Evolutionary conservation across 2,329 filamentous ascomycete species (phyloP).

Genomic region (Phaeophleospora eucalypticola): DNA sequence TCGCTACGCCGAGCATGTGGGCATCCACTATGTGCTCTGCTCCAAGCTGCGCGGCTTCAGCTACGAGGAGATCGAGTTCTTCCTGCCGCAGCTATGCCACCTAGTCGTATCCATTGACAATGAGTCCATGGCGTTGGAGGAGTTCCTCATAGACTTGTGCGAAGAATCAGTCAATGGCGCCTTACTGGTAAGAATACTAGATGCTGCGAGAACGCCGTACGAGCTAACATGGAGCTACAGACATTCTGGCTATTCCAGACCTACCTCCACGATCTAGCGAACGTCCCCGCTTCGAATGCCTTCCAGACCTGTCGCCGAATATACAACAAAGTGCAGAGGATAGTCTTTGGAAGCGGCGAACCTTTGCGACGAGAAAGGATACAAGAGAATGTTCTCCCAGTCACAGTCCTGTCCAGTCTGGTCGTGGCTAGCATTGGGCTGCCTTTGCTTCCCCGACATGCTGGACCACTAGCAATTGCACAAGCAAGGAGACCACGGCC

Average conservation of each 20-base stretch:
- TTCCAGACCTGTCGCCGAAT: slow-evolving; percentile 80
- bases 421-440: slow-evolving; percentile 72
- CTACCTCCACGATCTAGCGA: slow-evolving; percentile 75
- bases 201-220: background rate
- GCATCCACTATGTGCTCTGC: slow-evolving; percentile 84
- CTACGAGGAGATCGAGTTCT: slow-evolving; percentile 91
- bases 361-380: slow-evolving; percentile 67
- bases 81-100: slow-evolving; percentile 79
- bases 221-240: slow-evolving; percentile 43
- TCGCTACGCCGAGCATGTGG: slow-evolving; percentile 83
- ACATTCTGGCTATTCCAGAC: slow-evolving; percentile 90
- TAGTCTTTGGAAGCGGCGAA: slow-evolving; percentile 76
- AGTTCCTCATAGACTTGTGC: slow-evolving; percentile 80
- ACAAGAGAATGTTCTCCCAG: slow-evolving; percentile 74
- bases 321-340: slow-evolving; percentile 84
- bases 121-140: slow-evolving; percentile 85
- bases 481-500: slow-evolving; percentile 73
- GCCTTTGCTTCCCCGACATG: slow-evolving; percentile 71
- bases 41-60: slow-evolving; percentile 84
- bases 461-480: slow-evolving; percentile 74
- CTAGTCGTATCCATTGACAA: slow-evolving; percentile 84
- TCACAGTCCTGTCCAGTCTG: slow-evolving; percentile 75
- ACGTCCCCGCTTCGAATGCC: slow-evolving; percentile 68
- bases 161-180: slow-evolving; percentile 84
- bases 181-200: slow-evolving; percentile 60